Conservation (phyloP, 192 early-diverging fungal genomes). For the Backusella australiensis region DNA sequence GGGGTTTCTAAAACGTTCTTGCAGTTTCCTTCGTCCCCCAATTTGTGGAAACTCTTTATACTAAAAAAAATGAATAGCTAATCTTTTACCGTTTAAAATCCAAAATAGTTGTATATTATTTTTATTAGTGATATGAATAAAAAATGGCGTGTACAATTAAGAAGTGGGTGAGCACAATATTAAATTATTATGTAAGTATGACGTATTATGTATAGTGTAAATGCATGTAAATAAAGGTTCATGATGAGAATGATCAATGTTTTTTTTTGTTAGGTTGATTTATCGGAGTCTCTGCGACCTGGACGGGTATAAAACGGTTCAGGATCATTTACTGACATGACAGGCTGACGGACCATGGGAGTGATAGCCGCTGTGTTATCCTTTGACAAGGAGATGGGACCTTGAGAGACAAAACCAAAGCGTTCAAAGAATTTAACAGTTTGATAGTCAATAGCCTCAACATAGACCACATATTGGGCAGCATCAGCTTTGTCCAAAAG, state of each 20-base stretch:
- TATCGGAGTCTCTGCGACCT: constrained; percentile 24
- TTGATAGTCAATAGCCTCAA: constrained; percentile 15
- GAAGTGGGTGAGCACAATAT: neutral
- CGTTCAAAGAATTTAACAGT: constrained; percentile 31
- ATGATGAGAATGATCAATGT: neutral
- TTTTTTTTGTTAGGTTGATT: constrained; percentile 18
- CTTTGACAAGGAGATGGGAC: neutral
- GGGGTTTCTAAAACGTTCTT: neutral
- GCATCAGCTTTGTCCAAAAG: constrained; percentile 27
- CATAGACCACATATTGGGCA: constrained; percentile 25
- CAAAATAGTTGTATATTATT: neutral
- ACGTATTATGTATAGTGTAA: neutral
- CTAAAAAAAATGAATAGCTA: neutral
- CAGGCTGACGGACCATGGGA: constrained; percentile 26
- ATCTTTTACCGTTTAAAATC: neutral
- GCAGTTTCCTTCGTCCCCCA: neutral
- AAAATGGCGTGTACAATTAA: neutral
- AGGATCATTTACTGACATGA: neutral
- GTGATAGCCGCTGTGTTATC: constrained; percentile 9
- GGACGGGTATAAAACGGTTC: constrained; percentile 22
- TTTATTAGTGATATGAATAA: neutral
- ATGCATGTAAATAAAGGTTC: neutral
- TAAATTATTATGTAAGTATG: neutral
- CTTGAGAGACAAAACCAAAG: constrained; percentile 25
- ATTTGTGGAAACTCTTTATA: neutral